These are phyloP conservation scores for Plasmodium adleri DNA, from an alignment of 169 alveolate species.

Conservation along the genomic window DNA sequence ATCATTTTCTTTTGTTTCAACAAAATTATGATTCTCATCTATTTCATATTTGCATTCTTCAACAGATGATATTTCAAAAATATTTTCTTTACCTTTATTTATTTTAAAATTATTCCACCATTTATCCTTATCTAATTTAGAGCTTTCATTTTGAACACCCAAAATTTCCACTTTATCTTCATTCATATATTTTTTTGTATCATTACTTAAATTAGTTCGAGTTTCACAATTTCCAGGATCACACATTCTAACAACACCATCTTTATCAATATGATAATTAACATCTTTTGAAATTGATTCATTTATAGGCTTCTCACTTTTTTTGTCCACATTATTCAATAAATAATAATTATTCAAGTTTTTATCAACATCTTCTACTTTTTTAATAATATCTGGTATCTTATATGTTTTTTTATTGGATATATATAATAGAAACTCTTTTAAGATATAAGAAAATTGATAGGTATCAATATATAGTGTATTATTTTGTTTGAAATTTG, in stretches of 20 bases:
- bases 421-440: slow-evolving; percentile 31
- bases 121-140: too few species aligned
- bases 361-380: slow-evolving; percentile 8
- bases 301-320: too few species aligned
- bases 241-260: neutral
- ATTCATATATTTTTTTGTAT: neutral
- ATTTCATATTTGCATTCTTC: neutral
- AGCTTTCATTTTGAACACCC: too few species aligned
- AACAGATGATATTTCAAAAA: too few species aligned
- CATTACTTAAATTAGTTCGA: neutral
- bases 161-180: neutral
- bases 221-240: neutral
- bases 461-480: slow-evolving; percentile 46
- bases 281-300: too few species aligned
- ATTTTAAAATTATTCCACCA: too few species aligned
- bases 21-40: neutral
- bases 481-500: slow-evolving; percentile 17
- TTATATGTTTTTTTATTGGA: slow-evolving; percentile 7
- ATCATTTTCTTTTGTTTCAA: neutral
- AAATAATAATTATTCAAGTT: neutral
- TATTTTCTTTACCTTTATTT: too few species aligned
- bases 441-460: slow-evolving; percentile 36
- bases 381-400: neutral
- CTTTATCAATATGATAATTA: neutral
- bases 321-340: too few species aligned